phyloP scores from a whole-genome alignment of 2,329 filamentous ascomycete species.

The Diaporthe sp. region DNA sequence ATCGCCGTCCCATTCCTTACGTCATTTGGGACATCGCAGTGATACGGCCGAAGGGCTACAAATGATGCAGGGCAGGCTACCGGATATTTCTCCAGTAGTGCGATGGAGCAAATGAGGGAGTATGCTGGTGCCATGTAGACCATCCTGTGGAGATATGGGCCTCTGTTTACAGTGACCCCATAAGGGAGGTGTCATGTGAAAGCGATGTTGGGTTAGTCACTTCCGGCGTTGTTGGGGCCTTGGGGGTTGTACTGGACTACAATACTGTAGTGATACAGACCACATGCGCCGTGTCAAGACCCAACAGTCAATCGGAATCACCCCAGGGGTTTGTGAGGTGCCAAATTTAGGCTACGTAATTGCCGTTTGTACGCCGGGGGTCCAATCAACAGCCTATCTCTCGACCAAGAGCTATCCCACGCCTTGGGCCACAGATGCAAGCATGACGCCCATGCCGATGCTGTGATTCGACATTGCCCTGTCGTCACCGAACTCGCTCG shows the following conservation, averaged over 20 bases:
- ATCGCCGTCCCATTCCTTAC: neutral
- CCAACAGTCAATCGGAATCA: neutral
- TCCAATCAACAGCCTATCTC: neutral
- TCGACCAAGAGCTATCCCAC: slow-evolving; percentile 16
- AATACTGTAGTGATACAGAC: too few species aligned
- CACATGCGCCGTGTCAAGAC: neutral
- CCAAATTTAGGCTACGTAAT: slow-evolving; percentile 30
- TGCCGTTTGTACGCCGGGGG: neutral
- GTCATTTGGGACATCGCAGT: neutral
- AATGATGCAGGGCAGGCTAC: neutral
- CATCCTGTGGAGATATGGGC: neutral
- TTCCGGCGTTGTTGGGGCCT: too few species aligned
- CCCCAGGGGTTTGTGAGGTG: neutral
- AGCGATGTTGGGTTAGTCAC: neutral
- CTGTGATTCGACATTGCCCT: slow-evolving; percentile 3
- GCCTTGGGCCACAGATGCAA: neutral
- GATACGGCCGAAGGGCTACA: neutral
- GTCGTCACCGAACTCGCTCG: slow-evolving; percentile 17
- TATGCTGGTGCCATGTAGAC: too few species aligned
- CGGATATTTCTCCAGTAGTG: neutral
- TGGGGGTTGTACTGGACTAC: too few species aligned
- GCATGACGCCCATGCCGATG: neutral
- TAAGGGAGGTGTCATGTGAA: neutral
- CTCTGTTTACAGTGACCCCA: neutral
- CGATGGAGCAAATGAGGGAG: neutral